Conservation (phyloP, 805 yeast genomes). For the Schizosaccharomyces osmophilus region DNA sequence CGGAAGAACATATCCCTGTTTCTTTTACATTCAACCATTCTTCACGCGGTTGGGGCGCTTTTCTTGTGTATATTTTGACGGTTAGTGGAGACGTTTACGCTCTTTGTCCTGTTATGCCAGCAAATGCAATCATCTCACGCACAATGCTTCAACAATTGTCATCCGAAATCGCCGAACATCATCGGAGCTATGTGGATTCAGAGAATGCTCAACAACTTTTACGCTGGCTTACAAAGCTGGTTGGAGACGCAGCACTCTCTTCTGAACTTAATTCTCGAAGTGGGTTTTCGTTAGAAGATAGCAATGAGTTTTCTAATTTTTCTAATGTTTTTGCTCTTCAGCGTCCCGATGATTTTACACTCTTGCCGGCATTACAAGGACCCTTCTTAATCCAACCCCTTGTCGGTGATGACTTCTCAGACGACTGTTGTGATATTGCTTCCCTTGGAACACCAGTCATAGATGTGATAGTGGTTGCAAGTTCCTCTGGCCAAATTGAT, state of each 20-base stretch:
- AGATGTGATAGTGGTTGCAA: not conserved
- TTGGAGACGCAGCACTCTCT: not conserved
- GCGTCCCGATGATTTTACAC: not conserved
- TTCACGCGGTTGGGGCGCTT: not conserved
- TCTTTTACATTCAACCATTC: not conserved
- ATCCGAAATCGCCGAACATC: not conserved
- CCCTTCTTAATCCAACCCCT: conserved; percentile 1
- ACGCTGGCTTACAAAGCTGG: not conserved
- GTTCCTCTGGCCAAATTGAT: not conserved
- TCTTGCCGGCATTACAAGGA: not conserved
- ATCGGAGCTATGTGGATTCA: not conserved
- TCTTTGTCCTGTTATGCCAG: conserved; percentile 2
- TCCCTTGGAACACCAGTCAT: not conserved
- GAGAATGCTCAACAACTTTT: not conserved
- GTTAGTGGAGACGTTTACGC: not conserved
- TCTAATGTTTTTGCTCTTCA: not conserved
- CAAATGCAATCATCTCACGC: not conserved
- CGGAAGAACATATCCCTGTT: not conserved
- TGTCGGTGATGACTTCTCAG: not conserved
- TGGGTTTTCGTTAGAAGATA: not conserved
- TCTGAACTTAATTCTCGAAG: not conserved
- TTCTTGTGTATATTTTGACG: not conserved
- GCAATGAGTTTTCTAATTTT: not conserved
- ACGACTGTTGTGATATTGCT: not conserved
- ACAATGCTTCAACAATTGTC: not conserved